Percentiles rank a stretch among this genome's conserved stretches.
Evolutionary conservation across 2,329 filamentous ascomycete species (phyloP).

Genomic region (Coleophoma crateriformis): DNA sequence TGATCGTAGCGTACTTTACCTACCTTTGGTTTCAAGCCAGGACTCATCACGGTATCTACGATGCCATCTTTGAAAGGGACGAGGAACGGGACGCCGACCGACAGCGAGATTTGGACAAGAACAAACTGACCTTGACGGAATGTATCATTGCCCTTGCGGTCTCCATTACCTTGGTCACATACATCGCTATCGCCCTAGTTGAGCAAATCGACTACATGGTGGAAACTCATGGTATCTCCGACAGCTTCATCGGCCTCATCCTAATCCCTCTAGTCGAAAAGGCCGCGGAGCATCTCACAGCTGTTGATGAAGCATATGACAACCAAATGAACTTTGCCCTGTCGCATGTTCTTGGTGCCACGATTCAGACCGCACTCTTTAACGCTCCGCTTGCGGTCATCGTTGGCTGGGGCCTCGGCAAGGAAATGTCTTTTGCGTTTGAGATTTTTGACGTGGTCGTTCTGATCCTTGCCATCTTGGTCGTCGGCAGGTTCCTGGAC

Average conservation of each 20-base stretch:
- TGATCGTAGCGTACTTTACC: constrained; percentile 62
- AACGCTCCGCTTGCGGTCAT: constrained; percentile 81
- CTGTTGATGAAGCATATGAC: constrained; percentile 79
- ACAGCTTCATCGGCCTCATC: constrained; percentile 65
- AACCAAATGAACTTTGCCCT: constrained; percentile 56
- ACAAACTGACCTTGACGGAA: constrained; percentile 71
- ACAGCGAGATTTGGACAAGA: constrained; percentile 51
- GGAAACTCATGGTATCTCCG: constrained; percentile 40
- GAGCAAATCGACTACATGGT: constrained; percentile 63
- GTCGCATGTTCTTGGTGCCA: constrained; percentile 48
- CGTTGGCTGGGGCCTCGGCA: constrained; percentile 72
- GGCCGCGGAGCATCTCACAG: constrained; percentile 77
- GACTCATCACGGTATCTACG: constrained; percentile 72
- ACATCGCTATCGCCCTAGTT: constrained; percentile 71
- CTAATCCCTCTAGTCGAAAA: constrained; percentile 81
- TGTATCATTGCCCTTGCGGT: constrained; percentile 59
- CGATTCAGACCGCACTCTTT: constrained; percentile 83
- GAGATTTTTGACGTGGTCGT: constrained; percentile 81
- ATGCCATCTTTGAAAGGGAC: constrained; percentile 66
- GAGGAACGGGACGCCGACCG: constrained; percentile 62
- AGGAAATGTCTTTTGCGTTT: constrained; percentile 74
- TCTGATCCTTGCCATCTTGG: constrained; percentile 77
- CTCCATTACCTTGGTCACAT: constrained; percentile 62
- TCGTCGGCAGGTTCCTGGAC: constrained; percentile 80
- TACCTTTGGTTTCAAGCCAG: constrained; percentile 70